Percentiles rank a stretch among this genome's conserved stretches.
These are phyloP conservation scores for Cyathus olla DNA, from an alignment of 1,284 basidiomycete genomes.

Conservation along the genomic window DNA sequence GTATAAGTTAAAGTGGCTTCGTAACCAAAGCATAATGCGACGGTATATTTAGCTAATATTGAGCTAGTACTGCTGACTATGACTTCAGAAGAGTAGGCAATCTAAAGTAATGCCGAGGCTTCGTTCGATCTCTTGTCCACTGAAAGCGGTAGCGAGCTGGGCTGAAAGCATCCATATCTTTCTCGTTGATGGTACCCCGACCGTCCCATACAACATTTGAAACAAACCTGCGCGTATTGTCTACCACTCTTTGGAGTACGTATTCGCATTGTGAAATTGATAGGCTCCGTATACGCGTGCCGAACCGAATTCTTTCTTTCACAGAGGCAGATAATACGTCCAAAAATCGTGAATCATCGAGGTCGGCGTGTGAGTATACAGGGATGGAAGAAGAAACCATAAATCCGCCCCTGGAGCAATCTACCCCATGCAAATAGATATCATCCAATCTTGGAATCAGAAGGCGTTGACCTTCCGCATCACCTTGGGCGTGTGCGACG, in stretches of 20 bases:
- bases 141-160: constrained; percentile 30
- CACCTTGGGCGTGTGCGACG: constrained; percentile 30
- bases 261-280: constrained; percentile 42
- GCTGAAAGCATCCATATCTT: constrained; percentile 17
- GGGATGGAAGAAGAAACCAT: constrained; percentile 42
- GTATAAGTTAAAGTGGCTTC: too few relatives aligned
- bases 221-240: constrained; percentile 31
- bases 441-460: constrained; percentile 44
- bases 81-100: constrained; percentile 21
- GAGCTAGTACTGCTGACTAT: too few relatives aligned
- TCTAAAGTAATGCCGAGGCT: constrained; percentile 31
- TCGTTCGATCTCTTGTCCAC: constrained; percentile 8
- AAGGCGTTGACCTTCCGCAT: constrained; percentile 27
- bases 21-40: too few relatives aligned
- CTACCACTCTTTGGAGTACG: constrained; percentile 29
- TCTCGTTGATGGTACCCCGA: constrained; percentile 26
- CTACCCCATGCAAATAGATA: constrained; percentile 46
- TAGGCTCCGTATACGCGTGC: constrained; percentile 38
- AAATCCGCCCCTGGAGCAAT: constrained; percentile 49
- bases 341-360: constrained; percentile 51
- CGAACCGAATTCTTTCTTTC: constrained; percentile 32
- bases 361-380: constrained; percentile 42
- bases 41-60: too few relatives aligned
- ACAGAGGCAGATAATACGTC: constrained; percentile 45
- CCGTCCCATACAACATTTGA: constrained; percentile 41